A percentile compares a stretch with the other conserved stretches of the same genome.
These are phyloP conservation scores for Picocystis sp. DNA, from an alignment of 163 green algal genomes.

Conservation along the genomic window DNA sequence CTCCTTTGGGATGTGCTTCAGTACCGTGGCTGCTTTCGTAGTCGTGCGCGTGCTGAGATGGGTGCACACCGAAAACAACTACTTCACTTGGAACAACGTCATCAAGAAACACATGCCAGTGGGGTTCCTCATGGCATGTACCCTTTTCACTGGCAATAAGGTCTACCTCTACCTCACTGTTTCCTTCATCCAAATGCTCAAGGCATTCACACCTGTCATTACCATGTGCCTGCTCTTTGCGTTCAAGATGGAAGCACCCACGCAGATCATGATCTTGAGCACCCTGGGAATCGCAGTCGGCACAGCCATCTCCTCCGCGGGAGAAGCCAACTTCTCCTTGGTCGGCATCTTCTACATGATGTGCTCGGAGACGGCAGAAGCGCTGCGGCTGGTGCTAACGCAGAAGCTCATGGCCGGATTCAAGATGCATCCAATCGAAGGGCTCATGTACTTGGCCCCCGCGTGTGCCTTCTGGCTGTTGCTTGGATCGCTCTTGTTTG, in stretches of 20 bases:
- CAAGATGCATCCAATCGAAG: constrained; percentile 80
- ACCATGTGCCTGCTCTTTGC: constrained; percentile 67
- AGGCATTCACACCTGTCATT: constrained; percentile 73
- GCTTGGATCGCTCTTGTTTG: constrained; percentile 30
- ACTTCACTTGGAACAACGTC: constrained; percentile 32
- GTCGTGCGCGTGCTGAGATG: constrained; percentile 32
- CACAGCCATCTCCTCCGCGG: constrained; percentile 32
- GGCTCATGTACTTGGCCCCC: constrained; percentile 74
- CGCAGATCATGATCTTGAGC: constrained; percentile 26
- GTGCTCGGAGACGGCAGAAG: constrained; percentile 42
- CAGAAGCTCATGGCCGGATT: constrained; percentile 64
- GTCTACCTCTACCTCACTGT: constrained; percentile 74
- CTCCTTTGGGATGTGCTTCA: constrained; percentile 51
- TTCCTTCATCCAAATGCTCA: constrained; percentile 54
- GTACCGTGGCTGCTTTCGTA: constrained; percentile 32
- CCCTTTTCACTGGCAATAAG: constrained; percentile 67
- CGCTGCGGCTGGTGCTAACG: constrained; percentile 67
- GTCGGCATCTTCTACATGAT: constrained; percentile 68
- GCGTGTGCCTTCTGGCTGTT: constrained; percentile 61
- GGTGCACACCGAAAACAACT: constrained; percentile 35
- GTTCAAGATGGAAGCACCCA: constrained; percentile 19
- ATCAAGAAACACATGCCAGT: constrained; percentile 40
- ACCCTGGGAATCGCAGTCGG: constrained; percentile 44
- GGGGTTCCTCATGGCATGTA: constrained; percentile 71
- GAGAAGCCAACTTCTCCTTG: constrained; percentile 50